phyloP scores from a whole-genome alignment of 306 rosid species.

The Datisca glomerata region DNA sequence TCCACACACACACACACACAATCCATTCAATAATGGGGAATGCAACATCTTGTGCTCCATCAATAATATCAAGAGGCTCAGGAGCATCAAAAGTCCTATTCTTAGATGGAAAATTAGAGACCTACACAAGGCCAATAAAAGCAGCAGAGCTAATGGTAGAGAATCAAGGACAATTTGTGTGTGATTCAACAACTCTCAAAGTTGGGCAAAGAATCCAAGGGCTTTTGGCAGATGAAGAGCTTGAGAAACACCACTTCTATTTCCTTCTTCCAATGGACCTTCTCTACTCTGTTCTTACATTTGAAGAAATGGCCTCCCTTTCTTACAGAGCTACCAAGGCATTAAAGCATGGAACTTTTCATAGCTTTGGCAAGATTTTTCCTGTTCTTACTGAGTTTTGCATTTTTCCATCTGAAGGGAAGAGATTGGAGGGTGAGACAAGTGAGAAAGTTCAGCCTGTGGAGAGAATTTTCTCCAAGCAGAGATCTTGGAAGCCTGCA shows the following conservation, averaged over 20 bases:
- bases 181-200: constrained; percentile 55
- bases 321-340: constrained; percentile 47
- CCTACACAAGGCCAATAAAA: constrained; percentile 37
- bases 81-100: constrained; percentile 36
- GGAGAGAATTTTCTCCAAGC: constrained; percentile 45
- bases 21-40: constrained; percentile 67
- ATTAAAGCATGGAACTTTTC: constrained; percentile 34
- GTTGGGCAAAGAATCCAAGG: constrained; percentile 74
- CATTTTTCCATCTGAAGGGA: constrained; percentile 38
- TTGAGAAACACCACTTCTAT: constrained; percentile 41
- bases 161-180: constrained; percentile 53
- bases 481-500: constrained; percentile 84
- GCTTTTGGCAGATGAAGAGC: constrained; percentile 51
- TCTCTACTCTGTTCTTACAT: constrained; percentile 71
- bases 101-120: constrained; percentile 44
- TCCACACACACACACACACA: too few species aligned
- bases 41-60: constrained; percentile 60
- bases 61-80: constrained; percentile 21
- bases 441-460: constrained; percentile 16
- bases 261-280: constrained; percentile 82
- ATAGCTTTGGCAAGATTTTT: constrained; percentile 53
- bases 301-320: constrained; percentile 60
- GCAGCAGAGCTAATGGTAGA: constrained; percentile 67
- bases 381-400: constrained; percentile 54
- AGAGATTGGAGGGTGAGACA: constrained; percentile 16